Base-by-base conservation (phyloP, 2,329 filamentous ascomycete genomes). In the Coleophoma cylindrospora region DNA sequence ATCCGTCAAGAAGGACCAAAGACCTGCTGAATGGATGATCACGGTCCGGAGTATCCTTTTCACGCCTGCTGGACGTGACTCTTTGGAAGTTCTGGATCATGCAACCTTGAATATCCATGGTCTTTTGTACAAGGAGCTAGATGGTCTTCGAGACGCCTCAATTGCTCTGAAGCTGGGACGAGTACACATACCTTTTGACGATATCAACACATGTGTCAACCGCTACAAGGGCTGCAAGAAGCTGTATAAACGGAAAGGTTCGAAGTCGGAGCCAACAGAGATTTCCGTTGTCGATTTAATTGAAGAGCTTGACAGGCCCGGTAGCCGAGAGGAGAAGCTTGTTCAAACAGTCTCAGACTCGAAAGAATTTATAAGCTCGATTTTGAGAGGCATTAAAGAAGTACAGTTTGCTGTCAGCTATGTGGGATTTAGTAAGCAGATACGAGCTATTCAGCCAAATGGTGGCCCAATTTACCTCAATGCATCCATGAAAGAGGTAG, bases 361-460 rank as follows among this genome's bases (percentile, higher is more conserved):
- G 0, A 92, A 91, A 61, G 91, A 96, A 55, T 94, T 99, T 64
- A 79, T 91, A 50, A 89, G 87, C 65, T 96, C 94, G 1, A 86
- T 96, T 40, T 74, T 99, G 45, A 83, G 89, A 41, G 94, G 94
- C 47, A 90, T 99, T 57, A 95, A 96, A 65, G 94, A 99, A 67
- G 87, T 99, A 12, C 94, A 99, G 67, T 89, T 99, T 61, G 92
- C 91, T 0, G 82, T 97, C 64, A 92, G 92, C 68, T 94, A 92
- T 67, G 80, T 96, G 58, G 89, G 90, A 15, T 71, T 99, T 52
- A 91, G 89, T 19, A 94, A 91, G 67, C 85, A 84, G 60, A 78
- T 96, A 12, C 77, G 85, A 37, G 77, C 83, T 2, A 75, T 89
- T 51, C 81, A 84, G 54, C 77, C 85, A 3, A 76, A 77, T 3